A percentile compares a stretch with the other conserved stretches of the same genome.
phyloP scores from a whole-genome alignment of 2,329 filamentous ascomycete genomes.

The Nemania bipapillata region DNA sequence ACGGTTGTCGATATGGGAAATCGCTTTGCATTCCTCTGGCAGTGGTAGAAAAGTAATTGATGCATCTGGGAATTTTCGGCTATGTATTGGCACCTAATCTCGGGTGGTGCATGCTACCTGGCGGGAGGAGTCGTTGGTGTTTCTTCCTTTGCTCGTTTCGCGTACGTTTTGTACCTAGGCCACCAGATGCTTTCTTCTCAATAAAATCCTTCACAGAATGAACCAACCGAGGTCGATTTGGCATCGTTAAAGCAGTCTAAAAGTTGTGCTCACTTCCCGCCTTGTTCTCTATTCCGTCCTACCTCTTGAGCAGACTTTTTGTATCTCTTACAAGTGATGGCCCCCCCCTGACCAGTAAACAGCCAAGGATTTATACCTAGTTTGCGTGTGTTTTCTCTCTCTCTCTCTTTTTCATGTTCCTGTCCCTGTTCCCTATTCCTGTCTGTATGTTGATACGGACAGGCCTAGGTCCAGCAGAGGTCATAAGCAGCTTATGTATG shows the following conservation, averaged over 20 bases:
- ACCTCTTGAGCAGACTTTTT: too few relatives aligned
- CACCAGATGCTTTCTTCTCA: slow-evolving; percentile 48
- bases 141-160: slow-evolving; percentile 46
- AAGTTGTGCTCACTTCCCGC: neutral
- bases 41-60: slow-evolving; percentile 48
- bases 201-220: slow-evolving; percentile 32
- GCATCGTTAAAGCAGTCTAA: neutral
- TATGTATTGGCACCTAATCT: slow-evolving; percentile 51
- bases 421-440: too few relatives aligned
- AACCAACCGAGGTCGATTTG: neutral
- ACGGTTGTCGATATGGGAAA: slow-evolving; percentile 40
- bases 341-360: too few relatives aligned
- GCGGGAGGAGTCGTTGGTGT: slow-evolving; percentile 47
- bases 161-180: slow-evolving; percentile 50
- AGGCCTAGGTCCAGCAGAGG: neutral
- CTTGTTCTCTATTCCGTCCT: too few relatives aligned
- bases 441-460: too few relatives aligned
- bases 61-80: slow-evolving; percentile 51
- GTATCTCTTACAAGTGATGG: too few relatives aligned
- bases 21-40: slow-evolving; percentile 36
- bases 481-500: neutral
- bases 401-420: too few relatives aligned
- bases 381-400: too few relatives aligned
- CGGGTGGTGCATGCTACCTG: slow-evolving; percentile 46
- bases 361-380: too few relatives aligned